Evolutionary conservation across 1,284 basidiomycete genomes (phyloP).

Genomic region (Phenoliferia sp.): DNA sequence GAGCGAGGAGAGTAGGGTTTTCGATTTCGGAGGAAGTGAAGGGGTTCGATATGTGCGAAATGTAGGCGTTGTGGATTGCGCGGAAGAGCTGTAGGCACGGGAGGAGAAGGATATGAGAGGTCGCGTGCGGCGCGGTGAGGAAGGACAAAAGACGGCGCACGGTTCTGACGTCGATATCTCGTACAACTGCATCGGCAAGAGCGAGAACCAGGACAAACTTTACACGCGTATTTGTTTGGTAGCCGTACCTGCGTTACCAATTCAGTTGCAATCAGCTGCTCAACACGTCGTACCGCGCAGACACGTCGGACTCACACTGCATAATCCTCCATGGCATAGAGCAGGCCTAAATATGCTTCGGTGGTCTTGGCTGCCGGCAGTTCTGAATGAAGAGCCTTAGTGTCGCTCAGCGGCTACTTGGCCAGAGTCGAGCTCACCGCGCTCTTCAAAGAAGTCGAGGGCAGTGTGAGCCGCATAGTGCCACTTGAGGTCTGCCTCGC

Average conservation of each 20-base stretch:
- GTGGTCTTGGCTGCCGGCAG: slow-evolving; percentile 30
- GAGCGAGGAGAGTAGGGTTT: slow-evolving; percentile 14
- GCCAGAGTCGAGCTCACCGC: slow-evolving; percentile 28
- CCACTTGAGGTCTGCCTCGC: slow-evolving; percentile 36
- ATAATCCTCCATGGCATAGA: slow-evolving; percentile 43
- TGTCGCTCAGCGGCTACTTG: not conserved
- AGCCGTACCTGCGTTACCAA: slow-evolving; percentile 41
- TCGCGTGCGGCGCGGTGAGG: not conserved
- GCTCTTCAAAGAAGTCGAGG: slow-evolving; percentile 42
- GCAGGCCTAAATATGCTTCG: slow-evolving; percentile 42
- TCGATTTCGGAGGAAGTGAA: slow-evolving; percentile 35
- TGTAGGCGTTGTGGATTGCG: slow-evolving; percentile 42
- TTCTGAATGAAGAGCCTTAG: slow-evolving; percentile 20
- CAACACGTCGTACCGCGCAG: not conserved
- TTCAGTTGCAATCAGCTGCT: too few species aligned
- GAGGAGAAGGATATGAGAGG: not conserved
- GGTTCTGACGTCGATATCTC: slow-evolving; percentile 42
- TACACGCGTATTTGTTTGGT: slow-evolving; percentile 41
- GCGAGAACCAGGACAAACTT: slow-evolving; percentile 40
- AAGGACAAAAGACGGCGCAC: not conserved
- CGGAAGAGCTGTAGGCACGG: slow-evolving; percentile 37
- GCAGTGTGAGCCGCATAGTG: slow-evolving; percentile 42
- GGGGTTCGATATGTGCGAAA: slow-evolving; percentile 41
- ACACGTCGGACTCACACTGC: slow-evolving; percentile 36
- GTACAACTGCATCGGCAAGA: slow-evolving; percentile 39